Evolutionary conservation across 2,329 filamentous ascomycete genomes (phyloP).

Genomic region (Hypoxylon sp.): DNA sequence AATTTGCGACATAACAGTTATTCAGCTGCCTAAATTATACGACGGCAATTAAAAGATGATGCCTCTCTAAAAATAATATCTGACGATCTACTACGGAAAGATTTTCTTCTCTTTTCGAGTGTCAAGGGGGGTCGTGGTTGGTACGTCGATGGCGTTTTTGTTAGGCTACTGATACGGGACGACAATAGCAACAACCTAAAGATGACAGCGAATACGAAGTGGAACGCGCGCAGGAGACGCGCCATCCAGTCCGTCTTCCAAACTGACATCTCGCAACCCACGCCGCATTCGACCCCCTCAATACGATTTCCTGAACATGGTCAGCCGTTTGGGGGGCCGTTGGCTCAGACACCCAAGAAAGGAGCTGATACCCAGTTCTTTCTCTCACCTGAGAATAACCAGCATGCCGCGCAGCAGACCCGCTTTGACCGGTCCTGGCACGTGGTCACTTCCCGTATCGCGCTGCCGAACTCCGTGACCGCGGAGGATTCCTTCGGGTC

Average conservation of each 20-base stretch:
- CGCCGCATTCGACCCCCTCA: constrained; percentile 60
- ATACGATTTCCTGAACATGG: constrained; percentile 59
- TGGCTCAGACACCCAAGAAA: constrained; percentile 47
- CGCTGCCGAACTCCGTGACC: constrained; percentile 69
- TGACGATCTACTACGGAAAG: constrained; percentile 19
- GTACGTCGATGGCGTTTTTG: constrained; percentile 24
- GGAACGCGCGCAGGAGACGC: constrained; percentile 64
- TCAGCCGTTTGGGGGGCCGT: constrained; percentile 63
- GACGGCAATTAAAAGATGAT: constrained; percentile 10
- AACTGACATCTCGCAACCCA: constrained; percentile 65
- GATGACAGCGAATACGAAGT: constrained; percentile 59
- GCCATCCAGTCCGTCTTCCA: constrained; percentile 71
- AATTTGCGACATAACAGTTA: constrained; percentile 26
- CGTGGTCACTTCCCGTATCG: constrained; percentile 70
- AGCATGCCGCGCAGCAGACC: constrained; percentile 65
- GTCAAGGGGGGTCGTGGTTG: constrained; percentile 11
- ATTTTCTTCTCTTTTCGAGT: constrained; percentile 5
- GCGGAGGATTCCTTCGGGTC: constrained; percentile 69
- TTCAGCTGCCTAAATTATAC: constrained; percentile 41
- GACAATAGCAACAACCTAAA: constrained; percentile 31
- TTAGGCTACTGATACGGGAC: constrained; percentile 19
- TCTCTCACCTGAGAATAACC: constrained; percentile 46
- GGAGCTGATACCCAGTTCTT: constrained; percentile 44
- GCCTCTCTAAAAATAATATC: constrained; percentile 43
- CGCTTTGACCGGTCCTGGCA: constrained; percentile 75